Evolutionary conservation across 2,329 filamentous ascomycete genomes (phyloP), one percentile per base, ranked within the genome.

Genomic region (Pseudogymnoascus sp.): DNA sequence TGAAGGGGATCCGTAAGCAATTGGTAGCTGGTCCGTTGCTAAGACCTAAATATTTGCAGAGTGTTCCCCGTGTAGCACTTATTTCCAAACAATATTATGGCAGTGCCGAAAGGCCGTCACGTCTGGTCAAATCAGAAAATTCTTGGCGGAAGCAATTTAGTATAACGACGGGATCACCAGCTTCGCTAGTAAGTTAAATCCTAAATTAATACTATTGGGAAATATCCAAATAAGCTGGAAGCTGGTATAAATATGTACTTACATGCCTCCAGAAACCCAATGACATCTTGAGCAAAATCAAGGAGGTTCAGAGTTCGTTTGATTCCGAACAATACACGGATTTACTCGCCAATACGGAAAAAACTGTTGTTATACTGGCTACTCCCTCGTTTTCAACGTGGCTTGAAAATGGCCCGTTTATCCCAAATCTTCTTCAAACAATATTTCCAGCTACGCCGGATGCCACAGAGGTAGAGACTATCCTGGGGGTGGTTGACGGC

Each of bases 401-500:
- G 68, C 62, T 75, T 13, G 68, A 74, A 63, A 68, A 74, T 31
- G 65, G 70, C 43, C 31, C 36, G 10, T 74, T 76, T 36, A 69
- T 76, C 11, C 67, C 68, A 34, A 60, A 61, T 19, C 10, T 73
- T 37, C 51, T 76, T 8, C 37, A 66, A 10, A 23, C 57, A 36
- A 48, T 67, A 23, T 67, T 64, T 21, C 45, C 36, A 11, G 31
- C 11, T 61, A 28, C 48, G 31, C 23, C 61, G 25, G 19, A 34
- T 64, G 63, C 21, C n/a, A 36, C 61, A n/a, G 69, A 76, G 23
- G 74, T 84, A 36, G 76, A 81, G 66, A 74, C 86, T 6, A 67
- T 88, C 13, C 77, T 77, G 23, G 86, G 81, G 11, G 80, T 85
- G 4, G 80, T 86, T 28, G 85, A 88, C 70, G 78, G 80, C 7